phyloP scores from a whole-genome alignment of 352 stramenopile species.

The Phytopythium cucurbitacearum region DNA sequence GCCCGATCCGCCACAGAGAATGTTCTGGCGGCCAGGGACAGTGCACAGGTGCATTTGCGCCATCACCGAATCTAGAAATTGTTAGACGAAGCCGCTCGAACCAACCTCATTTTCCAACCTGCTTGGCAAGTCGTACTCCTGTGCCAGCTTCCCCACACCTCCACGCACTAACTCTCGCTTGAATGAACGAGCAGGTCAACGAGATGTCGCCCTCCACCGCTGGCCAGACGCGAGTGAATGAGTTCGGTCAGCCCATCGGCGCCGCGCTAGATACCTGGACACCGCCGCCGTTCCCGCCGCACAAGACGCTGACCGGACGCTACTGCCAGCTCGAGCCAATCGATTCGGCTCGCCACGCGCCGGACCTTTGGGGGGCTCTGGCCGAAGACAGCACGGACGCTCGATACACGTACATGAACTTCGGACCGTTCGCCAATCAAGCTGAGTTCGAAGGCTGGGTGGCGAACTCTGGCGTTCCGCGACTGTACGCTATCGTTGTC shows the following conservation, averaged over 20 bases:
- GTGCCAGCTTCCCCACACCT: too few relatives aligned
- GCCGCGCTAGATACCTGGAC: constrained; percentile 9
- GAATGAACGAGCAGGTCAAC: too few relatives aligned
- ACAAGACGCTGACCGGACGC: constrained; percentile 6
- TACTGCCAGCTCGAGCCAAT: constrained; percentile 15
- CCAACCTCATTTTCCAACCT: too few relatives aligned
- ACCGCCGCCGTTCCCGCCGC: constrained; percentile 8
- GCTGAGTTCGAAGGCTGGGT: constrained; percentile 12
- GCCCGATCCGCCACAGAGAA: too few relatives aligned
- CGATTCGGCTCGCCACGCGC: constrained; percentile 5
- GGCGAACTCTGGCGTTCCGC: constrained; percentile 2
- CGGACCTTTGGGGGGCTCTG: constrained; percentile 11
- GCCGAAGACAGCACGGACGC: constrained; percentile 8
- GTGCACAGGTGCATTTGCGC: too few relatives aligned
- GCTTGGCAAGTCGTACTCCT: too few relatives aligned
- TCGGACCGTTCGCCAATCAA: constrained; percentile 10
- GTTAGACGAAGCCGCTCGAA: too few relatives aligned
- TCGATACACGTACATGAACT: constrained; percentile 16
- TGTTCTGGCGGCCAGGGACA: too few relatives aligned
- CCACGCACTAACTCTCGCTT: too few relatives aligned
- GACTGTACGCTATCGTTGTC: constrained; percentile 13
- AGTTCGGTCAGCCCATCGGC: constrained; percentile 14
- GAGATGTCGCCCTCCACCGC: too few relatives aligned
- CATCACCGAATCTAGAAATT: too few relatives aligned
- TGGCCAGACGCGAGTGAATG: constrained; percentile 2